phyloP scores from a whole-genome alignment of 1,284 basidiomycete genomes.

The Sporisorium exsertum region DNA sequence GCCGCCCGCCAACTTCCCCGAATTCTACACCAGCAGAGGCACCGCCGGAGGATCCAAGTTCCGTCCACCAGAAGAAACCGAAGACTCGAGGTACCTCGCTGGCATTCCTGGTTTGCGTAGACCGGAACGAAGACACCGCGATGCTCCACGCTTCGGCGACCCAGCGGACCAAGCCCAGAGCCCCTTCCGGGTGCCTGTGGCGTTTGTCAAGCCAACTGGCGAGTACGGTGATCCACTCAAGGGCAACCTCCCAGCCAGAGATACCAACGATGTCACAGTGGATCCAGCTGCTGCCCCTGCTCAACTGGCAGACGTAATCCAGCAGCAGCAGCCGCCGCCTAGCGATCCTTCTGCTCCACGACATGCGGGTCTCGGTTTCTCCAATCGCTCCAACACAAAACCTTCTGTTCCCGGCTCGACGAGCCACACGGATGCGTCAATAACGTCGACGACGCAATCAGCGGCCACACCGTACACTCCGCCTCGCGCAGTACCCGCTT shows the following conservation, averaged over 20 bases:
- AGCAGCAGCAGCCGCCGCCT: constrained; percentile 20
- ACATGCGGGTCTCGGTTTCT: constrained; percentile 54
- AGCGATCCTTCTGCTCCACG: constrained; percentile 19
- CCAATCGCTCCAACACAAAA: constrained; percentile 20
- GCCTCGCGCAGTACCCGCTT: constrained; percentile 10
- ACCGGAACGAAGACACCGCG: constrained; percentile 18
- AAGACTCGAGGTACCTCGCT: constrained; percentile 47
- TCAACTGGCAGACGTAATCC: constrained; percentile 20
- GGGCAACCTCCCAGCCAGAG: constrained; percentile 25
- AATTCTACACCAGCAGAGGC: constrained; percentile 43
- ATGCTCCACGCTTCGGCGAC: constrained; percentile 33
- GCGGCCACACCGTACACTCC: constrained; percentile 26
- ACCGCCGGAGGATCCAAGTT: constrained; percentile 18
- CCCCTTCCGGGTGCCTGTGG: constrained; percentile 46
- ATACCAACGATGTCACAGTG: constrained; percentile 5
- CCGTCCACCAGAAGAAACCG: constrained; percentile 50
- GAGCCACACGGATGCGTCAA: background rate
- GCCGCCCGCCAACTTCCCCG: constrained; percentile 36
- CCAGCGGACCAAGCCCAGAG: constrained; percentile 31
- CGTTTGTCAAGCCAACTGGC: constrained; percentile 57
- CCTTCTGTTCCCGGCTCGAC: constrained; percentile 6
- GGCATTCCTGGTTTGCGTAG: constrained; percentile 49
- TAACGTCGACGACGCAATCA: background rate
- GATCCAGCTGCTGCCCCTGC: constrained; percentile 11
- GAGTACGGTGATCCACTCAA: constrained; percentile 43